Percentiles rank a stretch among this genome's conserved stretches.
phyloP scores from a whole-genome alignment of 83 land plant species.

The Thuja plicata region DNA sequence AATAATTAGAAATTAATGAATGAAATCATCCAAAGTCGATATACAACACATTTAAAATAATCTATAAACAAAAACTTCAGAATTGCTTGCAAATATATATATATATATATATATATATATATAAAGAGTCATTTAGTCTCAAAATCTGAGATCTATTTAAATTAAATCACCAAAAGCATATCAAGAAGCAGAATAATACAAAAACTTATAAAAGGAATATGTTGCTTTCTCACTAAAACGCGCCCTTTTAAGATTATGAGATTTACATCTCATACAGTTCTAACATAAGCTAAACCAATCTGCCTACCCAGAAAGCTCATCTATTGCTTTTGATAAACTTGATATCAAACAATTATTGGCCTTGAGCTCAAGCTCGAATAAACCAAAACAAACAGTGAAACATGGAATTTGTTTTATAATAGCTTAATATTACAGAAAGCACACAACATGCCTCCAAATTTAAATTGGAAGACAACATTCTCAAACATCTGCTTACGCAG shows the following conservation, averaged over 20 bases:
- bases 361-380: background rate
- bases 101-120: background rate
- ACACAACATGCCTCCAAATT: constrained; percentile 5
- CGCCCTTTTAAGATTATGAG: background rate
- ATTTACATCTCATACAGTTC: background rate
- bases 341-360: background rate
- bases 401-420: background rate
- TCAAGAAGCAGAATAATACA: background rate
- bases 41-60: background rate
- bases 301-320: background rate
- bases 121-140: background rate
- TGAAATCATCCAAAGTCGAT: background rate
- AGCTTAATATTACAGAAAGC: constrained; percentile 9
- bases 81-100: background rate
- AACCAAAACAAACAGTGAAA: background rate
- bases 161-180: background rate
- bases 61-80: background rate
- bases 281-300: background rate
- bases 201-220: background rate
- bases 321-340: background rate
- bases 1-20: background rate
- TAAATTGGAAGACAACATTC: constrained; percentile 10
- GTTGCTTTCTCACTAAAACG: too few relatives aligned
- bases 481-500: constrained; percentile 7
- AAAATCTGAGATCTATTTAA: background rate